These are phyloP conservation scores for Ascochyta lentis DNA, from an alignment of 2,329 filamentous ascomycete genomes.

Conservation along the genomic window DNA sequence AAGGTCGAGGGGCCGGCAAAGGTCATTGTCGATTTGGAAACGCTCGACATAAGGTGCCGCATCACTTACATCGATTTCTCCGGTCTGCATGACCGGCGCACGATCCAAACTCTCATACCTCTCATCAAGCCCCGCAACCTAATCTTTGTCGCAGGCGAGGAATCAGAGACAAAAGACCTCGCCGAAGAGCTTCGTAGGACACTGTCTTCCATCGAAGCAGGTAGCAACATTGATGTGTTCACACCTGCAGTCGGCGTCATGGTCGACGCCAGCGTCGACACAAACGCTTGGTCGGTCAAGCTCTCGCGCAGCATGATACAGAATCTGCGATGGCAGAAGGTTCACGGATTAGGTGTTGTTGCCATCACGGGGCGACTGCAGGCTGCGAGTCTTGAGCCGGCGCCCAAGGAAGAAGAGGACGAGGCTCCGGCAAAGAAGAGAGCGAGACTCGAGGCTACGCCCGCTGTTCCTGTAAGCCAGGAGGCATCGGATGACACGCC, in stretches of 20 bases:
- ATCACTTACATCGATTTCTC: slow-evolving; percentile 91
- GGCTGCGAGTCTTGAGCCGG: slow-evolving; percentile 53
- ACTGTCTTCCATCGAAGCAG: slow-evolving; percentile 54
- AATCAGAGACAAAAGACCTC: slow-evolving; percentile 74
- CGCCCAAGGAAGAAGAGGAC: slow-evolving; percentile 50
- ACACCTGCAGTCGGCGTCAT: slow-evolving; percentile 76
- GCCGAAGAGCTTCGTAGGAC: slow-evolving; percentile 81
- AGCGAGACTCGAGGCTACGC: slow-evolving; percentile 49
- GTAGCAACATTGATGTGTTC: slow-evolving; percentile 70
- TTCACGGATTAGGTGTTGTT: slow-evolving; percentile 86
- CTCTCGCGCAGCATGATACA: slow-evolving; percentile 84
- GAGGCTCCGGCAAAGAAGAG: slow-evolving; percentile 60
- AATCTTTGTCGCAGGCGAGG: slow-evolving; percentile 84
- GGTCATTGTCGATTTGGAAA: slow-evolving; percentile 68
- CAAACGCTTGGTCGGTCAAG: slow-evolving; percentile 95
- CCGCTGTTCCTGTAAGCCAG: slow-evolving; percentile 55
- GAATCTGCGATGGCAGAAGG: slow-evolving; percentile 92
- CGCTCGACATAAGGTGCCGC: slow-evolving; percentile 72
- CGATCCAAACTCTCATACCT: slow-evolving; percentile 91
- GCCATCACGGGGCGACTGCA: slow-evolving; percentile 82
- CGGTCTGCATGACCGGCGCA: slow-evolving; percentile 91
- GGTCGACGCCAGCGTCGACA: slow-evolving; percentile 93
- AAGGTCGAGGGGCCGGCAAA: slow-evolving; percentile 75
- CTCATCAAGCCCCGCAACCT: slow-evolving; percentile 93
- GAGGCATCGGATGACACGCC: slow-evolving; percentile 58